phyloP scores from a whole-genome alignment of 208 protist genomes.

The Trypanosoma mega region DNA sequence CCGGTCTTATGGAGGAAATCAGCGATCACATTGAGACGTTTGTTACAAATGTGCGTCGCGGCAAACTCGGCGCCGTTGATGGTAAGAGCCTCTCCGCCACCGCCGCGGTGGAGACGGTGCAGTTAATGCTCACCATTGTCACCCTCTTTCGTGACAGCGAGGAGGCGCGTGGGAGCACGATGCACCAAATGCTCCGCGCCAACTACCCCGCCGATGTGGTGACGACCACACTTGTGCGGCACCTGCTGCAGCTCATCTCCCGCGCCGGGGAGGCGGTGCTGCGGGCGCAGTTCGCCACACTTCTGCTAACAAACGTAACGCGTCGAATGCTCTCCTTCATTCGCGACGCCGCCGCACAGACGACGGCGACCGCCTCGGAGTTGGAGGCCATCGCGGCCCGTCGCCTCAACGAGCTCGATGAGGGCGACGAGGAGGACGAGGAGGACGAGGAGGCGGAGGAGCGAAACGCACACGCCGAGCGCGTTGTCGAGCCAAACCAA shows the following conservation, averaged over 20 bases:
- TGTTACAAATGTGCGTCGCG: conserved; percentile 59
- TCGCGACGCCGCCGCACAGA: conserved; percentile 54
- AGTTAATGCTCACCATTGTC: conserved; percentile 59
- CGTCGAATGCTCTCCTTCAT: conserved; percentile 79
- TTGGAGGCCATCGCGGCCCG: conserved; percentile 49
- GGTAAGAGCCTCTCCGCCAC: conserved; percentile 58
- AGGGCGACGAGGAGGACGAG: background rate
- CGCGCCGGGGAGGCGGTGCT: conserved; percentile 55
- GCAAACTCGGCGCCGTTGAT: conserved; percentile 30
- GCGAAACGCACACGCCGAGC: background rate
- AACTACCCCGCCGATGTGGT: conserved; percentile 52
- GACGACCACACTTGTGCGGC: conserved; percentile 46
- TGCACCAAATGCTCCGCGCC: conserved; percentile 37
- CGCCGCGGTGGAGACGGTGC: conserved; percentile 49
- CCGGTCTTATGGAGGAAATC: conserved; percentile 36
- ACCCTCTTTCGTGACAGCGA: conserved; percentile 52
- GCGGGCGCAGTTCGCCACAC: conserved; percentile 64
- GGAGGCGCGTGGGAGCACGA: conserved; percentile 29
- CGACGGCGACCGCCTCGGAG: conserved; percentile 36
- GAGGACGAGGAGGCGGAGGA: background rate
- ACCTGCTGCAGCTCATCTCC: conserved; percentile 55
- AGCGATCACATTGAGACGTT: conserved; percentile 54
- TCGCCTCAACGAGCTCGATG: conserved; percentile 30
- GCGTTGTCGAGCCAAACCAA: no score
- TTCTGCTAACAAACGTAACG: conserved; percentile 85